Conservation (phyloP, 495 filamentous ascomycete genomes). For the Articulospora tetracladia region DNA sequence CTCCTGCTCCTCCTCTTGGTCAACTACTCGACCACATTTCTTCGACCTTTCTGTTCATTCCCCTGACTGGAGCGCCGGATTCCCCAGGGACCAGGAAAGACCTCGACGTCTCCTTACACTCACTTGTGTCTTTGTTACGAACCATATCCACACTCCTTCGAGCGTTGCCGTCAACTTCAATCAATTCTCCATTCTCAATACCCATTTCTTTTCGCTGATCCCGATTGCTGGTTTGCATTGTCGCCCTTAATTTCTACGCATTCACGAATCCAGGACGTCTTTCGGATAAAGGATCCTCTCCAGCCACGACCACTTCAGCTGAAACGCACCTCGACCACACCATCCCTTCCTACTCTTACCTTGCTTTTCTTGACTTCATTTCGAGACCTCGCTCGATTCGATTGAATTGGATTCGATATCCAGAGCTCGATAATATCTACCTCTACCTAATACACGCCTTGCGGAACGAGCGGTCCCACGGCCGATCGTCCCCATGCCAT, state of each 20-base stretch:
- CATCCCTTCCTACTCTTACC: slow-evolving; percentile 11
- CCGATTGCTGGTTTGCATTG: not conserved
- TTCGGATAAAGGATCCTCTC: slow-evolving; percentile 5
- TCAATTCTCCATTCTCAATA: not conserved
- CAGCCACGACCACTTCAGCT: slow-evolving; percentile 13
- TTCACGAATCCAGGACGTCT: not conserved
- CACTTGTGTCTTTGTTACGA: not conserved
- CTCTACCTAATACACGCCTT: slow-evolving; percentile 5
- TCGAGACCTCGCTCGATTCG: slow-evolving; percentile 14
- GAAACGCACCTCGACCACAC: slow-evolving; percentile 19
- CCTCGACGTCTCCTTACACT: not conserved
- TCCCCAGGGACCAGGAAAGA: not conserved
- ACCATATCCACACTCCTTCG: not conserved
- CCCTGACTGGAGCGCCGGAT: not conserved
- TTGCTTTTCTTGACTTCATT: slow-evolving; percentile 18
- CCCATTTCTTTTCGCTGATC: not conserved
- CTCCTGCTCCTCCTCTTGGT: not conserved
- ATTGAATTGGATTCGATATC: slow-evolving; percentile 25
- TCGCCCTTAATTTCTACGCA: not conserved
- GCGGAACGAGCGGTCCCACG: slow-evolving; percentile 12
- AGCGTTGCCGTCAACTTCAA: not conserved
- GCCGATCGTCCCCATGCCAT: slow-evolving; percentile 55
- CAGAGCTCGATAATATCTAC: slow-evolving; percentile 14
- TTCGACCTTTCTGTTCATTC: not conserved
- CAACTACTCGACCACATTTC: not conserved